phyloP scores from a whole-genome alignment of 495 filamentous ascomycete species.

The Penicillium fimorum region DNA sequence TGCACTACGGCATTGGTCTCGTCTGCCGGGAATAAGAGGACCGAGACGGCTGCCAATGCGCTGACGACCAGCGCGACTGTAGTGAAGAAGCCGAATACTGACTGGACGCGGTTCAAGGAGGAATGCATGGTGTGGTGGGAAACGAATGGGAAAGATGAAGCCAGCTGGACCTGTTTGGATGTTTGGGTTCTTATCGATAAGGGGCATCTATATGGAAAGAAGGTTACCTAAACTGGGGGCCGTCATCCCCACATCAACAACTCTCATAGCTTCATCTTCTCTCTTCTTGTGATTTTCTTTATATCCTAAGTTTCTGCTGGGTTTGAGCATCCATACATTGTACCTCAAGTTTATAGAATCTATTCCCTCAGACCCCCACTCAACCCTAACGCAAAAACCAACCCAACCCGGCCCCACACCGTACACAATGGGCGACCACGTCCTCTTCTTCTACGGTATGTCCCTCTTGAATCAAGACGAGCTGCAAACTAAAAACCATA shows the following conservation, averaged over 20 bases:
- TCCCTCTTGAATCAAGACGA: conserved; percentile 13
- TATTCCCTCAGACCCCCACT: neutral
- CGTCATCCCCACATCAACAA: neutral
- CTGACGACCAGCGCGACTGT: conserved; percentile 84
- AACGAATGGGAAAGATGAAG: conserved; percentile 28
- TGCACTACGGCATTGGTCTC: conserved; percentile 62
- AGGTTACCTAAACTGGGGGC: neutral
- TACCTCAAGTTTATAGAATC: neutral
- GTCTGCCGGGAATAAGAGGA: conserved; percentile 65
- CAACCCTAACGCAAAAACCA: neutral
- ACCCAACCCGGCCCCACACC: neutral
- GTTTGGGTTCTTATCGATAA: conserved; percentile 23
- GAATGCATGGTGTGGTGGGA: conserved; percentile 70
- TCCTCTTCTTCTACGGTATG: conserved; percentile 59
- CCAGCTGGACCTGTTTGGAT: conserved; percentile 37
- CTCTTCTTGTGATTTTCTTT: neutral
- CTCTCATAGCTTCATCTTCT: neutral
- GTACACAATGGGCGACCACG: conserved; percentile 41
- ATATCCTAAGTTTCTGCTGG: neutral
- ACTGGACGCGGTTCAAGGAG: conserved; percentile 76
- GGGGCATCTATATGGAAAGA: conserved; percentile 15
- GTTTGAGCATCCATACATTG: neutral
- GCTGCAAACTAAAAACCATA: neutral
- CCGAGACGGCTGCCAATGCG: conserved; percentile 72
- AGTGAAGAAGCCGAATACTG: conserved; percentile 97